Evolutionary conservation across 495 filamentous ascomycete species (phyloP), one percentile per base, ranked within the genome.

Genomic region (Trichoderma orchidacearum): DNA sequence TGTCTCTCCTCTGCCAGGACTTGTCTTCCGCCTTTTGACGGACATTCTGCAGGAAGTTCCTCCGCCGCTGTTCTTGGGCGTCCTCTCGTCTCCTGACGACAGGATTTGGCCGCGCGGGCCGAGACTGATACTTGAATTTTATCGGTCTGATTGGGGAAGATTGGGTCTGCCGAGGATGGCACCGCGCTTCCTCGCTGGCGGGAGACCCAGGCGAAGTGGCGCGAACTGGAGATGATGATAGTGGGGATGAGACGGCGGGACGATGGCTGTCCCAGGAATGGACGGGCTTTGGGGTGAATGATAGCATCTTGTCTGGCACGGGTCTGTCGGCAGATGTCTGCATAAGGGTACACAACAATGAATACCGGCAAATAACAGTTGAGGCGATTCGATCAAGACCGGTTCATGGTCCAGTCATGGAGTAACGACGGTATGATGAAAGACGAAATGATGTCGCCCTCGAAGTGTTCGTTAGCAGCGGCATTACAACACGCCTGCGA

Each of bases 11-110:
- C 68, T 84, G 66, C 79, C 84, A 81, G 67, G 76, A 63, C 63
- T 69, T 74, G 13, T 88, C 82, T 7, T 95, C 87, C 3, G 84
- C 74, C 34, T 80, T 77, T 59, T 83, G 80, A 62, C 82, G 74
- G n/a, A 96, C 84, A 53, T 84, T 87, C 61, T 85, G 81, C 29
- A 96, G 69, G 61, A 94, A 98, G 54, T 86, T 61, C 8, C 77
- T 73, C 34, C 85, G 73, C 57, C 84, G 68, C 51, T 73, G 68
- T 54, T 85, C 78, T 52, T 75, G 70, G 7, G 68, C 68, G 48
- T 75, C 75, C 58, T 78, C 74, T 18, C 67, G 63, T 34, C 59
- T 68, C 38, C 61, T 60, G 23, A 70, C 60, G 13, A 76, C 51
- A 0, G 72, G 72, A 51, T 76, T 76, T 9, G 63, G 58, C 53